Evolutionary conservation across 1,139 yeast species (phyloP).

Genomic region (Pichia sp.): DNA sequence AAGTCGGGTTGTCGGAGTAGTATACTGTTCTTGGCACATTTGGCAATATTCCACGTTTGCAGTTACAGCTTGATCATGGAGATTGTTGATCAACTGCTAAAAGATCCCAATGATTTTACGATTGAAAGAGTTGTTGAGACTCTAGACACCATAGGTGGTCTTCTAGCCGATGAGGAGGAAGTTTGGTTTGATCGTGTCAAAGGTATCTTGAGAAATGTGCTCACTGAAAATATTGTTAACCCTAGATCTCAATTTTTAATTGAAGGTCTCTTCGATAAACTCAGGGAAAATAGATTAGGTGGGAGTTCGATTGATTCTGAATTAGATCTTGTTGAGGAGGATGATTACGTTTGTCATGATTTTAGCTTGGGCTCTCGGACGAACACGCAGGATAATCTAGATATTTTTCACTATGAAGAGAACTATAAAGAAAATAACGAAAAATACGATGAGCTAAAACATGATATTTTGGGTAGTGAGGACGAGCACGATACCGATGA

Average conservation of each 20-base stretch:
- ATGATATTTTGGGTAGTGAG: slow-evolving; percentile 41
- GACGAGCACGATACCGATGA: slow-evolving; percentile 25
- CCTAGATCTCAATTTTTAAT: slow-evolving; percentile 42
- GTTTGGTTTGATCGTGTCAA: slow-evolving; percentile 46
- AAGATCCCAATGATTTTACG: slow-evolving; percentile 45
- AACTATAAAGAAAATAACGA: slow-evolving; percentile 46
- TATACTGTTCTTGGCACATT: slow-evolving; percentile 48
- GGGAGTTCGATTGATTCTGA: slow-evolving; percentile 32
- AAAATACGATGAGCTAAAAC: slow-evolving; percentile 32
- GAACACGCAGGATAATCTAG: slow-evolving; percentile 40
- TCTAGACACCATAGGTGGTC: slow-evolving; percentile 38
- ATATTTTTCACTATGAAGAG: slow-evolving; percentile 46
- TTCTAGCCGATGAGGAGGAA: slow-evolving; percentile 34
- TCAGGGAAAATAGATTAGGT: slow-evolving; percentile 39
- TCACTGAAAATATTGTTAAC: slow-evolving; percentile 48
- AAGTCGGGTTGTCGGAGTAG: slow-evolving; percentile 37
- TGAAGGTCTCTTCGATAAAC: slow-evolving; percentile 43
- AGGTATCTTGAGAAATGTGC: slow-evolving; percentile 52
- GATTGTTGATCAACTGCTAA: slow-evolving; percentile 51
- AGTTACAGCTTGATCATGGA: slow-evolving; percentile 61
- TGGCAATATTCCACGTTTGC: slow-evolving; percentile 59
- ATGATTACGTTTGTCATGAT: slow-evolving; percentile 54
- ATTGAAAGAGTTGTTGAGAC: slow-evolving; percentile 42
- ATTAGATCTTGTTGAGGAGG: slow-evolving; percentile 59
- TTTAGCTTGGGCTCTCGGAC: slow-evolving; percentile 48